Base-by-base conservation (phyloP, 2,329 filamentous ascomycete genomes). In the Exophiala lecanii-corni region DNA sequence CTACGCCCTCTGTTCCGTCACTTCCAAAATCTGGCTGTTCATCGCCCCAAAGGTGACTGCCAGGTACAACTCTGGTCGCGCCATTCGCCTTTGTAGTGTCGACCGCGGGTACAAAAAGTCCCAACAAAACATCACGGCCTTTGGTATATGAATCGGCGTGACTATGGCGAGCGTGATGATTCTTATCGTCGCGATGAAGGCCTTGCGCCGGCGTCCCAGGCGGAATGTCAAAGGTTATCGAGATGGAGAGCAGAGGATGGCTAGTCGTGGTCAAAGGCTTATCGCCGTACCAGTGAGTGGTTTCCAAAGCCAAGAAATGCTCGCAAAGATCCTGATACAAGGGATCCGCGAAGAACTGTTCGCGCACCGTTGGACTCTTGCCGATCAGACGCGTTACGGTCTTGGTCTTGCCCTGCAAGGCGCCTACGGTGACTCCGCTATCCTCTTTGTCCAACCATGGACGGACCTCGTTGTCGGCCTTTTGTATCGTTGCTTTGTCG, bases 181-280 rank as follows among this genome's bases (percentile, higher is more conserved):
- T 65, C 45, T 66, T 66, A 47, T 67, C 64, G 41, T 66, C 63
- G 4, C 64, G 61, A 39, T 67, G 63, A 5, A 67, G 54, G 6
- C 55, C 52, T 41, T 65, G 63, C 1, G 63, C 54, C 3, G 53
- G 43, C 2, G 58, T 60, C 2, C 61, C 59, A 0, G 63, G 61
- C 4, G 57, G 60, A 1, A 60, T 60, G 35, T 61, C 59, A 56
- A 66, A 64, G 1, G 65, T 62, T 36, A 65, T 66, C 15, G 62
- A 53, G 18, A 65, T 65, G 5, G 61, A 64, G 5, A 67, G 57
- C 1, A 65, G 47, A 2, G 64, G 65, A 26, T 64, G 55, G 5
- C 61, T 64, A 2, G 53, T 61, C 18, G 61, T 60, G 1, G 57
- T 55, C 4, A 53, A 45, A 7, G 61, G 56, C 18, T 59, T 49